Conservation (phyloP, 768 basidiomycete species). For the Pisolithus tinctorius region DNA sequence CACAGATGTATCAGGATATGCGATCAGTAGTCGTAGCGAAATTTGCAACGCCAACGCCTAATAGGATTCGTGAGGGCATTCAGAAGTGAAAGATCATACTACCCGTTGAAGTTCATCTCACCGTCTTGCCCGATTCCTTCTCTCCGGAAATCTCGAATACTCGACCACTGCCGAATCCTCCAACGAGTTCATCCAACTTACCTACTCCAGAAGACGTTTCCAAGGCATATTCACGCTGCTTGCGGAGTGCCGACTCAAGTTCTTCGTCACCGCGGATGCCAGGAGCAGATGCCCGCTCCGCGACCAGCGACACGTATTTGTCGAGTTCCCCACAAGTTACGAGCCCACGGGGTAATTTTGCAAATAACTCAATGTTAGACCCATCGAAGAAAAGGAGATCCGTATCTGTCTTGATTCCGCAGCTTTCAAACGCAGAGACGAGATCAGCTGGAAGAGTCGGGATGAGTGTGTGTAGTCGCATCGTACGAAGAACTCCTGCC, state of each 20-base stretch:
- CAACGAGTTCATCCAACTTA: constrained; percentile 47
- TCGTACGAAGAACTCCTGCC: not conserved
- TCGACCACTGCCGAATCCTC: constrained; percentile 41
- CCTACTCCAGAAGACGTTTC: constrained; percentile 32
- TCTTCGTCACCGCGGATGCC: constrained; percentile 29
- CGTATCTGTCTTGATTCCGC: constrained; percentile 47
- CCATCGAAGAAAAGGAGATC: constrained; percentile 48
- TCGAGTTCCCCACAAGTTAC: constrained; percentile 44
- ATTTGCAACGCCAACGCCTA: constrained; percentile 60
- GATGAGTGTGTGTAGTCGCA: constrained; percentile 23
- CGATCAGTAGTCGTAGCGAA: constrained; percentile 45
- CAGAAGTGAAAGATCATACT: not conserved
- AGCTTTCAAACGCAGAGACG: constrained; percentile 38
- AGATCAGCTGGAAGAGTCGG: constrained; percentile 36
- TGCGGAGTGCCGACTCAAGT: constrained; percentile 13
- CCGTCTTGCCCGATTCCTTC: constrained; percentile 61
- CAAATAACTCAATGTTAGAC: constrained; percentile 43
- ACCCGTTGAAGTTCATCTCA: constrained; percentile 25
- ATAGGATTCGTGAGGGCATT: constrained; percentile 2
- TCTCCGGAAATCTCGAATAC: constrained; percentile 69
- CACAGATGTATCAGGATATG: constrained; percentile 30
- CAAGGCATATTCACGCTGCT: constrained; percentile 4
- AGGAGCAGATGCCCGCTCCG: constrained; percentile 38
- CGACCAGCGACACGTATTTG: constrained; percentile 32
- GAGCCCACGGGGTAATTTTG: constrained; percentile 42